These are phyloP conservation scores for Pseudocercospora pini-densiflorae DNA, from an alignment of 2,329 filamentous ascomycete species.

Conservation along the genomic window DNA sequence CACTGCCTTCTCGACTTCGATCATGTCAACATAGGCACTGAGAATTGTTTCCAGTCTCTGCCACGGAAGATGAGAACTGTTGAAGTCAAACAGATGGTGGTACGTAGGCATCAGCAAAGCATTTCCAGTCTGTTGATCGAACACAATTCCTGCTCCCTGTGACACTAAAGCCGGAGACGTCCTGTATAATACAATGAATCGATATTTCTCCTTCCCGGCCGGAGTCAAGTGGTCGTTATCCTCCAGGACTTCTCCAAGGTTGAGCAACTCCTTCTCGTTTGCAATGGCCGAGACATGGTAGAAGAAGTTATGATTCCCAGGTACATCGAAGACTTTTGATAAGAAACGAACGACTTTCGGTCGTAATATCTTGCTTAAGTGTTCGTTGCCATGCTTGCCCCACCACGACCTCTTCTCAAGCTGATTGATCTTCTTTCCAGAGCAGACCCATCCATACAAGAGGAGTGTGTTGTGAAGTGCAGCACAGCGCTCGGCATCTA, in stretches of 20 bases:
- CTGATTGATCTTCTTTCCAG: conserved; percentile 37
- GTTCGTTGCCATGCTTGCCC: conserved; percentile 35
- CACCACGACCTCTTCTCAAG: conserved; percentile 40
- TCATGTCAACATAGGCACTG: conserved; percentile 41
- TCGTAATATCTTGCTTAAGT: conserved; percentile 33
- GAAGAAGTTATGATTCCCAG: conserved; percentile 37
- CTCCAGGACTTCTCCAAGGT: conserved; percentile 37
- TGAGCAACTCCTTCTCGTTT: conserved; percentile 34
- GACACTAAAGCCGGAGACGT: conserved; percentile 36
- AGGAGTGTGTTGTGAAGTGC: conserved; percentile 40
- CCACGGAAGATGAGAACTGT: conserved; percentile 38
- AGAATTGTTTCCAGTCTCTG: conserved; percentile 41
- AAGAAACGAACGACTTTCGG: conserved; percentile 37
- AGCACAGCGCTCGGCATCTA: conserved; percentile 39
- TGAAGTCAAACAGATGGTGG: conserved; percentile 39
- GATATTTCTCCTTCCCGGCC: conserved; percentile 34
- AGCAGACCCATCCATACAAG: conserved; percentile 42
- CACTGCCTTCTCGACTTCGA: conserved; percentile 40
- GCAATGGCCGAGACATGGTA: conserved; percentile 40
- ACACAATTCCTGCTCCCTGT: conserved; percentile 39
- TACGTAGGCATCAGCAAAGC: conserved; percentile 42
- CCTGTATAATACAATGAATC: conserved; percentile 39
- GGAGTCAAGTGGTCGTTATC: conserved; percentile 33
- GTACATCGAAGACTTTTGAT: conserved; percentile 40
- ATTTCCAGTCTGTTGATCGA: conserved; percentile 36